Evolutionary conservation across 2,329 filamentous ascomycete genomes (phyloP), one percentile per base, ranked within the genome.

Genomic region (Colletotrichum sojae): DNA sequence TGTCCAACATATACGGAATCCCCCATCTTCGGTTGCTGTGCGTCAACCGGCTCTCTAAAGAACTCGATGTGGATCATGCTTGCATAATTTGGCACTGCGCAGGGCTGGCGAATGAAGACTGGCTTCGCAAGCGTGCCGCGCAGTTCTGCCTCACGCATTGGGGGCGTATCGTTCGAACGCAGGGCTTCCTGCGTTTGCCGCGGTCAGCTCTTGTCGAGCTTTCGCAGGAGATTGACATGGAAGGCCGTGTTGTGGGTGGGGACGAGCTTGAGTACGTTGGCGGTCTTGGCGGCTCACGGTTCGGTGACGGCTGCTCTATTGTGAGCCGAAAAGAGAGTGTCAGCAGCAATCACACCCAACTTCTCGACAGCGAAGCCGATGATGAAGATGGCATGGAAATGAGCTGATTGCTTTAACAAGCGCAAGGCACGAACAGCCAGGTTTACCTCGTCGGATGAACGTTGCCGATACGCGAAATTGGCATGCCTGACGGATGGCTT

Each of bases 1-100:
- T 99, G 93, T 94, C 94, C 51, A 98, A 98, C 79, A 93, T 98
- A 54, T 99, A 99, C 82, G 95, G 98, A 77, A 97, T 99, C 83
- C 95, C 95, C 1, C 94, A 96, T 73, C 89, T 99, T 25, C 92
- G 95, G 20, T 88, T 97, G 8, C 86, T 98, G 1, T 98, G 95
- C 78, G 93, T 98, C 63, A 95, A 97, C 77, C 90, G 96, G 9
- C 87, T 99, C 4, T 92, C 93, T 64, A 92, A 94, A 71, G 96
- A 99, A 77, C 88, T 99, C 3, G 95, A 98, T 77, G 92, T 98
- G 46, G 94, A 97, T 69, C 94, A 98, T 76, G 95, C 95, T 3
- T 97, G 96, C 72, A 92, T 97, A 73, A 95, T 97, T 65, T 99
- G 97, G 94, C 95, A 98, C 79, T 94, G 94, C 72, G 94, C 96